Conservation (phyloP, 495 filamentous ascomycete species). For the Talaromyces trachyspermus region DNA sequence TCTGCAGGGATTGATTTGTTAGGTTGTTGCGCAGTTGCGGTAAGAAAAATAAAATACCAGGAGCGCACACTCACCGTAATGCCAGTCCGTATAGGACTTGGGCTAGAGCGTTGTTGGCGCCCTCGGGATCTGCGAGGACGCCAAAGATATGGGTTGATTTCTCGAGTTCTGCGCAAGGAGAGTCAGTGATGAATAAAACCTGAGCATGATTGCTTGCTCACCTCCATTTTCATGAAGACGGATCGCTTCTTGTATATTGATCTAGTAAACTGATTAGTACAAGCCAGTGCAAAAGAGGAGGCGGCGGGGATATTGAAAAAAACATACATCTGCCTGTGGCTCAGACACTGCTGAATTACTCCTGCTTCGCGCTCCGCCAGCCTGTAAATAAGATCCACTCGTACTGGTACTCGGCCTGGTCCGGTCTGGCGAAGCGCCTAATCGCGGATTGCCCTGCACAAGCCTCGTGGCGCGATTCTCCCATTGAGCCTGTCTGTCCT, state of each 20-base stretch:
- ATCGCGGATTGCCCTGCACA: conserved; percentile 54
- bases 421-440: conserved; percentile 20
- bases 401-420: background rate
- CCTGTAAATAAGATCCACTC: conserved; percentile 2
- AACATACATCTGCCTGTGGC: conserved; percentile 36
- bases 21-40: background rate
- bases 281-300: too few relatives aligned
- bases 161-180: conserved; percentile 42
- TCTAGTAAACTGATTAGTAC: too few relatives aligned
- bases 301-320: too few relatives aligned
- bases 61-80: conserved; percentile 55
- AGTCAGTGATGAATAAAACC: conserved; percentile 18
- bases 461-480: conserved; percentile 84
- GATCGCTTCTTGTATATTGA: conserved; percentile 94
- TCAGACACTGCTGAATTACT: conserved; percentile 29
- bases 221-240: conserved; percentile 79
- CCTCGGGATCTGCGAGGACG: conserved; percentile 74
- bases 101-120: conserved; percentile 83
- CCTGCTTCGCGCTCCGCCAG: conserved; percentile 19
- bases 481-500: conserved; percentile 58
- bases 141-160: conserved; percentile 81
- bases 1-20: conserved; percentile 33
- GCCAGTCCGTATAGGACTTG: conserved; percentile 96
- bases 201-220: conserved; percentile 22
- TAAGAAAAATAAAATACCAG: conserved; percentile 4